Conservation (phyloP, 2,329 filamentous ascomycete species). For the Lomentospora prolificans region DNA sequence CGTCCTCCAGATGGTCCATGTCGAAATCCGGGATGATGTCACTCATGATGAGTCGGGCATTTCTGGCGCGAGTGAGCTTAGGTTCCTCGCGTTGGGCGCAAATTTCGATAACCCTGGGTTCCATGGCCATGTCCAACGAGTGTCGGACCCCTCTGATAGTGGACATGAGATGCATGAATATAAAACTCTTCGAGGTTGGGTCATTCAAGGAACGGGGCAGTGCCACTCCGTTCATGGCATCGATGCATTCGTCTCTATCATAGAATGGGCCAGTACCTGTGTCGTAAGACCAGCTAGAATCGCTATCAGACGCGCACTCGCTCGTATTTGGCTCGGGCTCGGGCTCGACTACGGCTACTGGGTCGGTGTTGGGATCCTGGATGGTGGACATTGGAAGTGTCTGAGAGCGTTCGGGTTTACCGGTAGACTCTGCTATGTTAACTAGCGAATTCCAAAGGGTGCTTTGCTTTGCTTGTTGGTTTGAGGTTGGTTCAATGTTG, state of each 20-base stretch:
- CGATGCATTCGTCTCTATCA: neutral
- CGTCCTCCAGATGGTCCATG: constrained; percentile 12
- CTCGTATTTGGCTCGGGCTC: neutral
- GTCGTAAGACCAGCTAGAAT: neutral
- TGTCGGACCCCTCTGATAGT: neutral
- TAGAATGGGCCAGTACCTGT: neutral
- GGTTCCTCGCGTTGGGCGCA: neutral
- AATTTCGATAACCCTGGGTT: neutral
- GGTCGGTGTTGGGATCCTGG: neutral
- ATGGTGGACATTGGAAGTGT: too few relatives aligned
- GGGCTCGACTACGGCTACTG: too few relatives aligned
- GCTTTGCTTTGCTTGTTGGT: too few relatives aligned
- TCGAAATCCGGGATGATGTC: constrained; percentile 18
- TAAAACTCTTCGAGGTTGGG: neutral
- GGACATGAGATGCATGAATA: neutral
- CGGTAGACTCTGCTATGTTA: neutral
- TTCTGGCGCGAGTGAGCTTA: constrained; percentile 8
- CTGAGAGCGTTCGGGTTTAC: neutral
- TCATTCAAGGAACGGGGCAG: neutral
- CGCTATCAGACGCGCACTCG: neutral
- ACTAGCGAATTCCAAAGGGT: neutral
- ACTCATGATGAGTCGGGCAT: constrained; percentile 27
- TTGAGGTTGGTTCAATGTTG: too few relatives aligned
- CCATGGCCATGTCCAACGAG: neutral
- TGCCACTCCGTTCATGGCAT: neutral